These are phyloP conservation scores for Paspalum notatum DNA, from an alignment of 176 grass and related monocot genomes.

Conservation along the genomic window DNA sequence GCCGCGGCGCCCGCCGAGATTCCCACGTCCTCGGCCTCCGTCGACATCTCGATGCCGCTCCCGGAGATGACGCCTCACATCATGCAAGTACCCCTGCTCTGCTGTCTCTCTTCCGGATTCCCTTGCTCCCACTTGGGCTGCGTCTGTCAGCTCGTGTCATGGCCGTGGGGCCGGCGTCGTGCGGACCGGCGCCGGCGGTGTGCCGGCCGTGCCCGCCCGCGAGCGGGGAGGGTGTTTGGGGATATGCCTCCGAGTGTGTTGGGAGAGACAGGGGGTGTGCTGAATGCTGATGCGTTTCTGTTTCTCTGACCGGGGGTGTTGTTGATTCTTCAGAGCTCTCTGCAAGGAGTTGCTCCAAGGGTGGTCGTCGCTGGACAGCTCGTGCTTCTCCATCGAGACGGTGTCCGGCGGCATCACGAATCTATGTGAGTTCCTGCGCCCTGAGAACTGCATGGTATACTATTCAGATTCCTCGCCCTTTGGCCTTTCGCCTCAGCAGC, in stretches of 20 bases:
- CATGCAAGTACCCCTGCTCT: slow-evolving; percentile 57
- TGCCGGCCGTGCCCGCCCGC: background rate
- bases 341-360: slow-evolving; percentile 73
- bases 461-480: background rate
- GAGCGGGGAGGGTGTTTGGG: slow-evolving; percentile 18
- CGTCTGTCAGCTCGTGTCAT: background rate
- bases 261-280: background rate
- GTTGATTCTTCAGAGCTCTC: slow-evolving; percentile 57
- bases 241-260: slow-evolving; percentile 26
- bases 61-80: slow-evolving; percentile 69
- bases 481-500: background rate
- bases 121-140: background rate
- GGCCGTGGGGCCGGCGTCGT: background rate
- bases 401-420: slow-evolving; percentile 98
- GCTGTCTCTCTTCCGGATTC: background rate
- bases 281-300: background rate
- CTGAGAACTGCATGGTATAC: background rate
- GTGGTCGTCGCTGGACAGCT: slow-evolving; percentile 63
- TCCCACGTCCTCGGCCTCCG: slow-evolving; percentile 47
- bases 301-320: slow-evolving; percentile 19
- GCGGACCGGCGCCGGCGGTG: background rate
- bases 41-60: slow-evolving; percentile 84
- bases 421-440: slow-evolving; percentile 62
- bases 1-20: slow-evolving; percentile 38
- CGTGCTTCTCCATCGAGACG: slow-evolving; percentile 70